Conservation (phyloP, 257 asterid genomes). For the Solanum pennellii region DNA sequence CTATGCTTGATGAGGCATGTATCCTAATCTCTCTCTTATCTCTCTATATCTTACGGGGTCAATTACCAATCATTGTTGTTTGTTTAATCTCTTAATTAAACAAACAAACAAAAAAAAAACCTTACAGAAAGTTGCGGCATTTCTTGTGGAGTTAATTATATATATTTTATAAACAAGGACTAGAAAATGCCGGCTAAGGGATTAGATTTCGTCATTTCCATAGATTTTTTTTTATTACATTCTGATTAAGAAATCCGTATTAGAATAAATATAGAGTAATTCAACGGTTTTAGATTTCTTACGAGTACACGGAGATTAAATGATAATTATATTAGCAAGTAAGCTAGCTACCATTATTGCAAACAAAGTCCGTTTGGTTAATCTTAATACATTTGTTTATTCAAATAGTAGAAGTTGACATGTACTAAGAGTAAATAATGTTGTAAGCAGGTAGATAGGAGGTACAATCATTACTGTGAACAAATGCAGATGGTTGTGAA, state of each 20-base stretch:
- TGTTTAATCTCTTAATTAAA: conserved; percentile 23
- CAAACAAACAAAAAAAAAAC: background rate
- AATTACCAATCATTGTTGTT: conserved; percentile 32
- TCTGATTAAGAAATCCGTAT: background rate
- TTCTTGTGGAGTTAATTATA: conserved; percentile 6
- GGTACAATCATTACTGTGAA: conserved; percentile 91
- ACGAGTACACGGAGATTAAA: background rate
- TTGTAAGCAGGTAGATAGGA: conserved; percentile 64
- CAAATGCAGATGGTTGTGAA: conserved; percentile 99
- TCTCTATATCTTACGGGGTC: conserved; percentile 1
- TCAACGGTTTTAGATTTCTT: conserved; percentile 14
- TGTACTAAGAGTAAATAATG: conserved; percentile 1
- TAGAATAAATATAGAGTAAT: background rate
- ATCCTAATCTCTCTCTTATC: conserved; percentile 6
- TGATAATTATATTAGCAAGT: background rate
- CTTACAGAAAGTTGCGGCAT: conserved; percentile 19
- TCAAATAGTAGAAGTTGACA: conserved; percentile 13
- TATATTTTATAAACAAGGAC: conserved; percentile 4
- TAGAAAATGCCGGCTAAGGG: conserved; percentile 38
- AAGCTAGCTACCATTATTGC: background rate
- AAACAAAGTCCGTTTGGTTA: background rate
- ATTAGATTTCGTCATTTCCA: conserved; percentile 8
- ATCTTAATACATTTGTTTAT: background rate
- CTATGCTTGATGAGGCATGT: conserved; percentile 99
- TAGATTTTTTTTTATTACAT: conserved; percentile 13